phyloP scores from a whole-genome alignment of 176 grass and related monocot species.

The Carex parvula region DNA sequence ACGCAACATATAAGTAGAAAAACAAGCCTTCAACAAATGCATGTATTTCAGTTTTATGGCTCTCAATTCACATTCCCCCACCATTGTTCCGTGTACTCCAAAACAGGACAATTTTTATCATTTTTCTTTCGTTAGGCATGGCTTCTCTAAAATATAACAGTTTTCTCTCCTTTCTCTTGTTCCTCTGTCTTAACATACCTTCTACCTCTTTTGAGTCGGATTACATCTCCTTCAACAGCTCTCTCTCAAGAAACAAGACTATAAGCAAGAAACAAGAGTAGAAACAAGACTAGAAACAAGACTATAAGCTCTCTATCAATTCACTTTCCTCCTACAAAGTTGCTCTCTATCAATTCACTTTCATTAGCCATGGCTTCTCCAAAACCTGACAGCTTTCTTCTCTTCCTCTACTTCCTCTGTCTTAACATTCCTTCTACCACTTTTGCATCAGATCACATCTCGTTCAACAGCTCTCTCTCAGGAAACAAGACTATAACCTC shows the following conservation, averaged over 20 bases:
- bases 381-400: background rate
- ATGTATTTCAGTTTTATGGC: background rate
- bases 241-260: too few species aligned
- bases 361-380: background rate
- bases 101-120: background rate
- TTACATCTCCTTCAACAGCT: too few species aligned
- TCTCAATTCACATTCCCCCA: background rate
- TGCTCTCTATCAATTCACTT: background rate
- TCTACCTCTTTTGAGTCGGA: too few species aligned
- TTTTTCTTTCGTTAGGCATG: conserved; percentile 6
- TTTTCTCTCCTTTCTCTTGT: background rate
- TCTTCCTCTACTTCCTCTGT: background rate
- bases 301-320: background rate
- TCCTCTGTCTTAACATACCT: too few species aligned
- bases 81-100: too few species aligned
- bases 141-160: background rate
- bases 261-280: too few species aligned
- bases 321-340: background rate
- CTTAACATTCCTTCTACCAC: conserved; percentile 3
- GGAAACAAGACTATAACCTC: background rate
- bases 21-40: background rate
- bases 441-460: background rate
- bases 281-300: too few species aligned
- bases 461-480: background rate
- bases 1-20: too few species aligned